Base-by-base conservation (phyloP, 257 asterid genomes). In the Nicotiana undulata region DNA sequence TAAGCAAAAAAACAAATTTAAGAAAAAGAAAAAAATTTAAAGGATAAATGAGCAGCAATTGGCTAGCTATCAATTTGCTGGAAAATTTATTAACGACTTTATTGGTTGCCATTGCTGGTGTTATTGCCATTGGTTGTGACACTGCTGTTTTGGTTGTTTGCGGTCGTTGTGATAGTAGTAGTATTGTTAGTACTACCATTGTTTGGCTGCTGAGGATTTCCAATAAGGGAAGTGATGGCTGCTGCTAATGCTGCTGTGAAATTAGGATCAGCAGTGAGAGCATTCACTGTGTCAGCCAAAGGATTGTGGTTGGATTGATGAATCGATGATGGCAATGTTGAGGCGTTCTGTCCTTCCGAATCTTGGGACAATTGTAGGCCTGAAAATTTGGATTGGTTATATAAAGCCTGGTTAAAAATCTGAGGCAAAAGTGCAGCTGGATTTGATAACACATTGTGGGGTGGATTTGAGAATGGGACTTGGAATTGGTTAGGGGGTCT, bases 351-450 rank as follows among this genome's bases (percentile, higher is more conserved):
- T 2, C 81, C 86, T 64, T 87, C 87, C 80, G 59, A 75, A 37
- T 92, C 93, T 65, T 88, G 93, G 2, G 98, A 94, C 91, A 90
- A 90, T 82, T 94, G 97, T 0, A 91, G 88, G 11, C 97, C 97
- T 0, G 97, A 90, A 75, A 91, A 94, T 59, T 89, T 94, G 3
- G 97, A 93, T 44, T 93, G 98, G 34, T 94, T 94, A 63, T 90
- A 90, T 68, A 93, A 64, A 1, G 92, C 93, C 29, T 94, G 97
- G 13, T 96, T 88, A 51, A 94, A 90, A 1, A 91, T 85, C 70
- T 92, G 97, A 11, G 97, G 97, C 49, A 91, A 63, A 58, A 90
- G 88, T 15, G 94, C 89, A 4, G 90, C 90, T 1, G 92, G 81
- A 60, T 84, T 82, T 80, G 83, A 82, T 0, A 67, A 66, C 51